Evolutionary conservation across 2,329 filamentous ascomycete species (phyloP).

Genomic region (Pseudogymnoascus verrucosus): DNA sequence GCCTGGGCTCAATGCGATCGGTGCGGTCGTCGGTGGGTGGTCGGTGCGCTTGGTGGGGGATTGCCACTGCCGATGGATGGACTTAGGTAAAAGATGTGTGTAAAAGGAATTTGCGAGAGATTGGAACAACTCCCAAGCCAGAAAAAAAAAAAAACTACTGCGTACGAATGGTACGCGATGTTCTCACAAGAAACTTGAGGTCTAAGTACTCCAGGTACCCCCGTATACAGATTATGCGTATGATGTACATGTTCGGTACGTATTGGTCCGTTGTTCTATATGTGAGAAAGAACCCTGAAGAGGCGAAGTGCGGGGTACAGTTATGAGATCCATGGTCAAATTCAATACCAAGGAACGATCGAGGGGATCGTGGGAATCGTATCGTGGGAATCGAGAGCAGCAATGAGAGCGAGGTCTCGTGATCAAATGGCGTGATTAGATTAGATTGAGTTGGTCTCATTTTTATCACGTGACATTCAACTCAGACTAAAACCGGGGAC

Average conservation of each 20-base stretch:
- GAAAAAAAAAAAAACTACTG: not conserved
- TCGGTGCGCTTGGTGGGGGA: conserved; percentile 1
- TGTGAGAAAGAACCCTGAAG: not conserved
- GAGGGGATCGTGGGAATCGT: not conserved
- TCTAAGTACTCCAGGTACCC: not conserved
- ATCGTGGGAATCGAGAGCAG: not conserved
- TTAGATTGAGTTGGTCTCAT: not conserved
- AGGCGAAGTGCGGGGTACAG: not conserved
- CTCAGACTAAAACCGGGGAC: too few species aligned
- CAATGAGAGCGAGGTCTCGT: not conserved
- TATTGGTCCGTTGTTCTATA: not conserved
- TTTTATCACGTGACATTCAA: too few species aligned
- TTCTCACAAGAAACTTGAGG: not conserved
- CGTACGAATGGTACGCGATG: too few species aligned
- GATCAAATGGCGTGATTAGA: not conserved
- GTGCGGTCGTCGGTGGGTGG: not conserved
- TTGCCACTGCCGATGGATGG: not conserved
- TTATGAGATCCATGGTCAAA: not conserved
- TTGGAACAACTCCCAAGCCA: not conserved
- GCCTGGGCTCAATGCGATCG: not conserved
- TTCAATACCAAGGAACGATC: not conserved
- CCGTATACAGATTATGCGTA: not conserved
- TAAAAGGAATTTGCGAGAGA: not conserved
- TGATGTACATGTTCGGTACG: conserved; percentile 1
- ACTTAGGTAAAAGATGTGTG: not conserved